phyloP scores from a whole-genome alignment of 2,329 filamentous ascomycete genomes.

The Colletotrichum limetticola region DNA sequence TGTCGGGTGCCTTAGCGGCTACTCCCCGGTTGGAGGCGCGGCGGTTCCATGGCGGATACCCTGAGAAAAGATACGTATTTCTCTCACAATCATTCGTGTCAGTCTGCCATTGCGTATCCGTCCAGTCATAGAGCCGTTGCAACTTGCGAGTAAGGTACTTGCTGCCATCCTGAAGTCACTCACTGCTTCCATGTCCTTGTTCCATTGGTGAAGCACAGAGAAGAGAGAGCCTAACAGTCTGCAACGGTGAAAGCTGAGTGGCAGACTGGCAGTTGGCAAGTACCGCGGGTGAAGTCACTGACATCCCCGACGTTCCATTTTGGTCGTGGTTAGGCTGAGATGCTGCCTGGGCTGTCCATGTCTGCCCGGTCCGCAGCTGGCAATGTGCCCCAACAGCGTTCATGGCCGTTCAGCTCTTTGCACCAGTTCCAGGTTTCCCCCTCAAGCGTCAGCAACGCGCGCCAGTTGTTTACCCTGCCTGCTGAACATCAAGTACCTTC shows the following conservation, averaged over 20 bases:
- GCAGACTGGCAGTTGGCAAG: background rate
- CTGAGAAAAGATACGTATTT: slow-evolving; percentile 6
- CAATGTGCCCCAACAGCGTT: slow-evolving; percentile 2
- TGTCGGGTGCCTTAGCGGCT: slow-evolving; percentile 4
- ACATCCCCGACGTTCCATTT: slow-evolving; percentile 13
- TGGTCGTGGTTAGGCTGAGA: slow-evolving; percentile 31
- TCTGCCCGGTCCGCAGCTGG: background rate
- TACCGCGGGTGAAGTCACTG: slow-evolving; percentile 23
- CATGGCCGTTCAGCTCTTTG: slow-evolving; percentile 1
- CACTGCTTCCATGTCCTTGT: background rate
- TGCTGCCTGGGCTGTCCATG: slow-evolving; percentile 33
- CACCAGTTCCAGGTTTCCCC: background rate
- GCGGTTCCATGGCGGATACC: background rate
- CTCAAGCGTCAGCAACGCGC: background rate
- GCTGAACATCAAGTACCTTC: background rate
- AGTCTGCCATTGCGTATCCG: background rate
- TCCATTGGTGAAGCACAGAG: background rate
- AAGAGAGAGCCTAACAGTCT: background rate
- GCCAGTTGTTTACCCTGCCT: slow-evolving; percentile 1
- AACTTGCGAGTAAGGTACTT: background rate
- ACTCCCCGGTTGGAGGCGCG: slow-evolving; percentile 17
- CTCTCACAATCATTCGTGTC: background rate
- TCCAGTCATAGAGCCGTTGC: background rate
- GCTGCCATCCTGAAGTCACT: too few species aligned
- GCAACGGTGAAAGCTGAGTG: background rate